These are phyloP conservation scores for Mercurialis annua DNA, from an alignment of 345 rosid species.

Conservation along the genomic window DNA sequence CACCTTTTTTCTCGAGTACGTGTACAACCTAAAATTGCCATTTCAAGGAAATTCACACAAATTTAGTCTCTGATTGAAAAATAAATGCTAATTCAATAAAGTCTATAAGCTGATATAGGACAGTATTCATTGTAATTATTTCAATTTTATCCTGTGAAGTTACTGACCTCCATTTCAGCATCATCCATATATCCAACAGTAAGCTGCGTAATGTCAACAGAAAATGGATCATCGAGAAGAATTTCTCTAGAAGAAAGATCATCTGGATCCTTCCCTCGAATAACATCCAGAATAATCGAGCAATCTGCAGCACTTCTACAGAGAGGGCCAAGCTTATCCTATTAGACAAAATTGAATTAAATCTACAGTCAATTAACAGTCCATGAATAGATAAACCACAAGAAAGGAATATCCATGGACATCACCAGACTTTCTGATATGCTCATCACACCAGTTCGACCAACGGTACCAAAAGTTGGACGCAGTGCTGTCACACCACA, in stretches of 20 bases:
- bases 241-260: conserved; percentile 80
- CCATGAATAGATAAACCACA: background rate
- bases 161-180: conserved; percentile 81
- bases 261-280: conserved; percentile 72
- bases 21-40: conserved; percentile 50
- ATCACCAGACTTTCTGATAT: conserved; percentile 79
- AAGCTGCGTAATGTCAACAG: conserved; percentile 66
- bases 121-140: background rate
- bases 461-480: conserved; percentile 78
- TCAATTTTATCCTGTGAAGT: background rate
- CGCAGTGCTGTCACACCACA: conserved; percentile 86
- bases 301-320: conserved; percentile 70
- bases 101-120: background rate
- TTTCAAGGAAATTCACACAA: conserved; percentile 9
- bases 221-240: conserved; percentile 61
- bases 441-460: conserved; percentile 89
- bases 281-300: conserved; percentile 52
- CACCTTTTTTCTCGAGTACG: conserved; percentile 70
- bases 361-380: background rate
- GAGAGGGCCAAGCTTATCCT: conserved; percentile 90
- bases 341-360: conserved; percentile 17
- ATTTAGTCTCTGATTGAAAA: background rate
- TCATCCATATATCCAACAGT: conserved; percentile 81
- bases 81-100: background rate
- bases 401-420: background rate